Conservation (phyloP, 768 basidiomycete species). For the Phylloporus rhodoxanthus region DNA sequence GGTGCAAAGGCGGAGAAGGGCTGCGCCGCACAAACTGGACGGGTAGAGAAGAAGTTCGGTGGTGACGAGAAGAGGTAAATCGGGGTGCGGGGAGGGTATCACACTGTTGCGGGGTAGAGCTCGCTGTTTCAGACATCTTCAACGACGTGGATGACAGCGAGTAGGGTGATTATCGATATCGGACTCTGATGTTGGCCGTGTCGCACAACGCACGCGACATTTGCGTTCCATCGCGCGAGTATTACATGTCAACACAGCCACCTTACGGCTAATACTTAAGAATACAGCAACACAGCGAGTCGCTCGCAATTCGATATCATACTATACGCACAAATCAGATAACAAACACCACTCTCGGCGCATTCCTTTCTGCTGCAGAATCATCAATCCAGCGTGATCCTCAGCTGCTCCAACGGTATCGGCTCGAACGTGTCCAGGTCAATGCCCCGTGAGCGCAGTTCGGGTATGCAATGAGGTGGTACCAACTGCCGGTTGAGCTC, state of each 20-base stretch:
- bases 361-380: slow-evolving; percentile 24
- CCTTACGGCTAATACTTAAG: not conserved
- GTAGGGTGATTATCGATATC: not conserved
- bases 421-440: slow-evolving; percentile 89
- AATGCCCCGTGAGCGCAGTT: slow-evolving; percentile 81
- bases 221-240: no score
- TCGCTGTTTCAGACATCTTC: slow-evolving; percentile 11
- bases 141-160: not conserved
- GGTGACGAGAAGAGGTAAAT: slow-evolving; percentile 31
- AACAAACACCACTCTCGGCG: slow-evolving; percentile 15
- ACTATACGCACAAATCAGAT: slow-evolving; percentile 34
- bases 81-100: slow-evolving; percentile 66
- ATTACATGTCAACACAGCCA: slow-evolving; percentile 20
- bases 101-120: slow-evolving; percentile 37
- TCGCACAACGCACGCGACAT: slow-evolving; percentile 30
- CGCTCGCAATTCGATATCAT: slow-evolving; percentile 32
- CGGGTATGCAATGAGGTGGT: slow-evolving; percentile 83
- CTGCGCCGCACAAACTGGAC: not conserved
- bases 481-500: slow-evolving; percentile 91
- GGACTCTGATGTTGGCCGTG: not conserved
- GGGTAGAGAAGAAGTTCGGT: not conserved
- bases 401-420: slow-evolving; percentile 94
- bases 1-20: not conserved
- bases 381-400: slow-evolving; percentile 85
- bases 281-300: slow-evolving; percentile 27